Conservation (phyloP, 768 basidiomycete genomes). For the Pleurotus platypus region DNA sequence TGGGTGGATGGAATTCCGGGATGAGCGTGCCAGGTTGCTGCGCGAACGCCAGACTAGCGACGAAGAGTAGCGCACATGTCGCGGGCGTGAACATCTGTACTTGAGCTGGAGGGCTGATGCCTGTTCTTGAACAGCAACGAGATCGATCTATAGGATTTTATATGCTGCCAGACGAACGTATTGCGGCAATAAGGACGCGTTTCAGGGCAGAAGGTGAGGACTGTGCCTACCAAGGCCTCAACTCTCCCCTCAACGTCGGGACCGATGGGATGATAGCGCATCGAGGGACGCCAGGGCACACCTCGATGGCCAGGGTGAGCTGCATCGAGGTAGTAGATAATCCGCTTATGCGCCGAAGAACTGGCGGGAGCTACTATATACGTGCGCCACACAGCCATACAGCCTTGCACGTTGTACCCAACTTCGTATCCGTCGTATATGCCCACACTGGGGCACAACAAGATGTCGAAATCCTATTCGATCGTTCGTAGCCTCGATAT, state of each 20-base stretch:
- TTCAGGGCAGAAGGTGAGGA: neutral
- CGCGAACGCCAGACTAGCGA: slow-evolving; percentile 20
- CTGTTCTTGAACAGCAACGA: neutral
- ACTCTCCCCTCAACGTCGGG: neutral
- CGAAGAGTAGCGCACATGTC: slow-evolving; percentile 11
- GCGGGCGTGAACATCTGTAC: slow-evolving; percentile 15
- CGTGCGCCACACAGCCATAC: too few relatives aligned
- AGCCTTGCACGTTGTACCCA: too few relatives aligned
- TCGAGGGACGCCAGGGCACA: neutral
- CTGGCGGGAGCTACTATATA: too few relatives aligned
- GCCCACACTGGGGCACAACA: too few relatives aligned
- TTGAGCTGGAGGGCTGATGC: neutral
- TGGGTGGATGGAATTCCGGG: slow-evolving; percentile 33
- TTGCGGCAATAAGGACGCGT: neutral
- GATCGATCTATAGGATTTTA: neutral
- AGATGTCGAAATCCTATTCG: too few relatives aligned
- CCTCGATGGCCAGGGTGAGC: neutral
- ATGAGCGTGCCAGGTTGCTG: slow-evolving; percentile 35
- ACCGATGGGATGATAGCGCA: neutral
- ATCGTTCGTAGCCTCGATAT: too few relatives aligned
- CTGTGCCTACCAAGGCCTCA: neutral
- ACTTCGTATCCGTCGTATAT: too few relatives aligned
- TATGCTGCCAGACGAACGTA: too few relatives aligned
- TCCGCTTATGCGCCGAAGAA: neutral
- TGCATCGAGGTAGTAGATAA: neutral